phyloP scores from a whole-genome alignment of 2,329 filamentous ascomycete genomes.

The Epichloe elymi region DNA sequence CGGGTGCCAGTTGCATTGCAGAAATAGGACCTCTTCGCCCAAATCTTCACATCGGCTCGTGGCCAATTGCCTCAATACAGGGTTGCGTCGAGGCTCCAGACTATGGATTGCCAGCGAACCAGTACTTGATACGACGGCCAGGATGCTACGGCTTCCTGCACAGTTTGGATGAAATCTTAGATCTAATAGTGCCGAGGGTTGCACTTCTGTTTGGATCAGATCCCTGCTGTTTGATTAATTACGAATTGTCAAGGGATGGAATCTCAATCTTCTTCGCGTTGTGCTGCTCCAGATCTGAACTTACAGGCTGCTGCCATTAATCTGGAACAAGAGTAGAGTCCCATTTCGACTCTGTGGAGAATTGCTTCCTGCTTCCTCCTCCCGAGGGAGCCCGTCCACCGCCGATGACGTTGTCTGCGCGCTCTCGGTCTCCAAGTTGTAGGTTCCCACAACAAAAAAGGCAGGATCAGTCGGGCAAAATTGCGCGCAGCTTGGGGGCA shows the following conservation, averaged over 20 bases:
- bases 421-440: slow-evolving; percentile 50
- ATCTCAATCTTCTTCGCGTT: neutral
- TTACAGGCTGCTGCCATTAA: slow-evolving; percentile 43
- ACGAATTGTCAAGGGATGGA: neutral
- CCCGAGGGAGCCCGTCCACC: slow-evolving; percentile 8
- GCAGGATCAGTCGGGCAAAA: slow-evolving; percentile 51
- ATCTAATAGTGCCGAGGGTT: slow-evolving; percentile 68
- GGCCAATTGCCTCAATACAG: slow-evolving; percentile 25
- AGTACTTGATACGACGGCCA: slow-evolving; percentile 69
- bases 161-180: slow-evolving; percentile 57
- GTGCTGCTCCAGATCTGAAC: slow-evolving; percentile 14
- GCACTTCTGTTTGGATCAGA: slow-evolving; percentile 41
- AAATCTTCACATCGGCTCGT: slow-evolving; percentile 35
- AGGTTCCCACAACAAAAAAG: slow-evolving; percentile 73
- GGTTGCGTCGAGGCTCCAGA: slow-evolving; percentile 27
- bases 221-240: slow-evolving; percentile 3
- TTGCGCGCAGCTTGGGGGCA: slow-evolving; percentile 67
- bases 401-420: slow-evolving; percentile 9
- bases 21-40: slow-evolving; percentile 47
- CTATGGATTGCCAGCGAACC: slow-evolving; percentile 54
- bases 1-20: slow-evolving; percentile 65
- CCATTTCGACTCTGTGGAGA: slow-evolving; percentile 55
- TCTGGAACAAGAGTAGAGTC: slow-evolving; percentile 53
- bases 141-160: slow-evolving; percentile 30
- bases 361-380: slow-evolving; percentile 10